Percentiles rank a stretch among this genome's conserved stretches.
phyloP scores from a whole-genome alignment of 805 yeast species.

The Cyberlindnera mississippiensis region DNA sequence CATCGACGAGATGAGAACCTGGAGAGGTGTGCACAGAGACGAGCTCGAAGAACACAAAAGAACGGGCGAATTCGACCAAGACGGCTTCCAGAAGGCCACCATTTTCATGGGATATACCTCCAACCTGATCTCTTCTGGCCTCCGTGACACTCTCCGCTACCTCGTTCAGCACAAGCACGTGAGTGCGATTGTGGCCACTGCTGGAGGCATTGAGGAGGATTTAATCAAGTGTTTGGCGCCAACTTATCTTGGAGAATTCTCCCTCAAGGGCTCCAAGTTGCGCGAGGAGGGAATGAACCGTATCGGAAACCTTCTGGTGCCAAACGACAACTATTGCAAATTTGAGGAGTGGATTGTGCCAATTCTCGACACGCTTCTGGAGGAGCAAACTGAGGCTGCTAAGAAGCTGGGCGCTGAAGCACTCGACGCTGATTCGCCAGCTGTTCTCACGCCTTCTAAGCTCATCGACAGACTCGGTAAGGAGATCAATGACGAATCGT shows the following conservation, averaged over 20 bases:
- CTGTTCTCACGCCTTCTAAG: constrained; percentile 90
- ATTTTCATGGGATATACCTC: constrained; percentile 96
- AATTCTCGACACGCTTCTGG: constrained; percentile 76
- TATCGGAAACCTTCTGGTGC: constrained; percentile 94
- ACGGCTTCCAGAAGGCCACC: constrained; percentile 79
- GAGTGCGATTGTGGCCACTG: constrained; percentile 92
- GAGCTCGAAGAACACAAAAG: constrained; percentile 65
- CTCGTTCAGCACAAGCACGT: constrained; percentile 93
- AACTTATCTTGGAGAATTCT: constrained; percentile 89
- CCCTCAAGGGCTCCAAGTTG: constrained; percentile 71
- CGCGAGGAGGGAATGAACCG: constrained; percentile 97
- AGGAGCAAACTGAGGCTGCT: constrained; percentile 78
- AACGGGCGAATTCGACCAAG: constrained; percentile 73
- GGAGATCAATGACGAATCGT: constrained; percentile 89
- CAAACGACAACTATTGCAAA: constrained; percentile 95
- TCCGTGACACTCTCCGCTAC: constrained; percentile 84
- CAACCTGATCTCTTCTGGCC: constrained; percentile 89
- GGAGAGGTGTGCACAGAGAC: constrained; percentile 82
- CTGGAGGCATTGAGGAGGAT: constrained; percentile 98
- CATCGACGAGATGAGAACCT: constrained; percentile 83
- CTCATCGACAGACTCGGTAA: constrained; percentile 91
- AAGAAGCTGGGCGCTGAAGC: constrained; percentile 46
- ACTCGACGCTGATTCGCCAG: constrained; percentile 57
- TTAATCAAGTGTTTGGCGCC: constrained; percentile 95
- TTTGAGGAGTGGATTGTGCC: constrained; percentile 99